A percentile compares a stretch with the other conserved stretches of the same genome.
phyloP scores from a whole-genome alignment of 2,329 filamentous ascomycete genomes.

The Coniosporium tulheliwenetii region DNA sequence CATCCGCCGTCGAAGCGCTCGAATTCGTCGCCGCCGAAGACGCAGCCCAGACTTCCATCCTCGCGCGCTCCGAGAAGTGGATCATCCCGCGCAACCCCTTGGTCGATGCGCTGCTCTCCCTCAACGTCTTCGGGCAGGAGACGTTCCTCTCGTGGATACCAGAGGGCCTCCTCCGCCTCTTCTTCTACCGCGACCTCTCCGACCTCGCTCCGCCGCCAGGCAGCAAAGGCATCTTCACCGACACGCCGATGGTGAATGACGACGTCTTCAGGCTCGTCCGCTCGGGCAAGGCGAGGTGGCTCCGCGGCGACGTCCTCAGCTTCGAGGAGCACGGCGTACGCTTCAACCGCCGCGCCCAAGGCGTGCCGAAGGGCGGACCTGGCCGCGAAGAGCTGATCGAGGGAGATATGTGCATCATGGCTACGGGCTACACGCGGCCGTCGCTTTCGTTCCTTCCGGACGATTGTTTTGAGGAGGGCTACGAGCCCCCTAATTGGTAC shows the following conservation, averaged over 20 bases:
- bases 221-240: constrained; percentile 60
- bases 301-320: constrained; percentile 61
- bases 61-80: constrained; percentile 72
- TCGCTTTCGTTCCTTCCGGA: constrained; percentile 57
- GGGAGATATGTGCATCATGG: constrained; percentile 67
- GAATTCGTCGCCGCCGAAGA: constrained; percentile 58
- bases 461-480: constrained; percentile 57
- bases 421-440: constrained; percentile 66
- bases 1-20: constrained; percentile 67
- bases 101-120: constrained; percentile 54
- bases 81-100: constrained; percentile 70
- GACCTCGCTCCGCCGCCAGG: constrained; percentile 48
- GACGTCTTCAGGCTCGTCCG: constrained; percentile 65
- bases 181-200: constrained; percentile 72
- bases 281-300: constrained; percentile 56
- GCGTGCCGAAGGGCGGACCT: constrained; percentile 61
- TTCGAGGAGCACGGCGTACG: constrained; percentile 48
- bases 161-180: constrained; percentile 54
- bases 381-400: constrained; percentile 50
- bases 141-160: constrained; percentile 64
- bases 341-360: constrained; percentile 57
- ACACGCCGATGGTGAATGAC: constrained; percentile 78
- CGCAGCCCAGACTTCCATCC: constrained; percentile 53
- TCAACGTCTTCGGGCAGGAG: constrained; percentile 69
- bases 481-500: constrained; percentile 74